Evolutionary conservation across 768 basidiomycete genomes (phyloP).

Genomic region (Fomitopsis pulvina): DNA sequence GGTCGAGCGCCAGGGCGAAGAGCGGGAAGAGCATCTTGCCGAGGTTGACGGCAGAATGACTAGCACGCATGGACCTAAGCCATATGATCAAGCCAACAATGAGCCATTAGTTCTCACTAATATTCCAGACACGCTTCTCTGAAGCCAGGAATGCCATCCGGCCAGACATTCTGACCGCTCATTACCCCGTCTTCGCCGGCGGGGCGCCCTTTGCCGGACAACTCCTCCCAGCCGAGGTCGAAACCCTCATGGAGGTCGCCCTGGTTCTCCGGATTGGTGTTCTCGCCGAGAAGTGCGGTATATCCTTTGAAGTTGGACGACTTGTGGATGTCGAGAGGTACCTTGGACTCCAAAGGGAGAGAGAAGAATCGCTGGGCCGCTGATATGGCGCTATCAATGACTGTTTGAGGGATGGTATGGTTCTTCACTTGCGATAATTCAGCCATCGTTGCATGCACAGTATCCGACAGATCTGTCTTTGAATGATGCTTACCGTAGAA

Average conservation of each 20-base stretch:
- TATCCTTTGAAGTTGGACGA: conserved; percentile 79
- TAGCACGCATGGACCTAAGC: conserved; percentile 18
- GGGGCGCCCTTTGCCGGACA: conserved; percentile 14
- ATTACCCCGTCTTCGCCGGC: conserved; percentile 41
- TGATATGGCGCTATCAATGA: conserved; percentile 42
- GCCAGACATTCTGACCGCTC: conserved; percentile 76
- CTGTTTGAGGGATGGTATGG: conserved; percentile 56
- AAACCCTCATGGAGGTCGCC: conserved; percentile 91
- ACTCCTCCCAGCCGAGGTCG: conserved; percentile 67
- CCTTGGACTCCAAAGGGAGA: conserved; percentile 49
- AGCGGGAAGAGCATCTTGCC: conserved; percentile 59
- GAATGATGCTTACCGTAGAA: conserved; percentile 54
- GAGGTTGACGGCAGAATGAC: conserved; percentile 44
- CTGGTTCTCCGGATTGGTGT: conserved; percentile 53
- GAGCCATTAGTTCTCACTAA: conserved; percentile 44
- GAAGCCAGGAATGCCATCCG: conserved; percentile 51
- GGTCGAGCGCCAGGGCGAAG: conserved; percentile 60
- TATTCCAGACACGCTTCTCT: conserved; percentile 53
- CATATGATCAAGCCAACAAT: conserved; percentile 1
- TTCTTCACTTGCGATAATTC: conserved; percentile 49
- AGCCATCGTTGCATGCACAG: background rate
- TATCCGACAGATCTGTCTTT: background rate
- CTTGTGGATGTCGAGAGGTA: conserved; percentile 64
- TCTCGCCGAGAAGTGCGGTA: conserved; percentile 65
- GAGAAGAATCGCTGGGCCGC: conserved; percentile 60